phyloP scores from a whole-genome alignment of 805 yeast genomes.

The Phaffomyces antillensis region DNA sequence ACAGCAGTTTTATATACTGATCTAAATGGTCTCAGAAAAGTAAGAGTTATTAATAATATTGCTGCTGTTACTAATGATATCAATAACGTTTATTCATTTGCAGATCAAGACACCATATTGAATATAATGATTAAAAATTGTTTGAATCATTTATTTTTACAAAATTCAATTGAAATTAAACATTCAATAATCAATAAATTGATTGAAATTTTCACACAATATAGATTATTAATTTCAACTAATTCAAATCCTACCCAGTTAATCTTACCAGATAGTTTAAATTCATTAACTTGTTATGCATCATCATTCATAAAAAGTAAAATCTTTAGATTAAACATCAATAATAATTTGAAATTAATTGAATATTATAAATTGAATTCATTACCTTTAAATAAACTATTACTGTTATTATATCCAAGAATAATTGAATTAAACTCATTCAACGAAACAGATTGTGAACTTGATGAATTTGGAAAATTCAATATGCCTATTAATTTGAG shows the following conservation, averaged over 20 bases:
- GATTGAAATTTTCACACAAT: conserved; percentile 50
- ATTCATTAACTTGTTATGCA: conserved; percentile 59
- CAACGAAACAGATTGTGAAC: conserved; percentile 48
- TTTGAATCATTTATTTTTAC: conserved; percentile 31
- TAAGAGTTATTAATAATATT: conserved; percentile 80
- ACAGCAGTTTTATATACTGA: conserved; percentile 85
- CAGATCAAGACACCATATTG: conserved; percentile 64
- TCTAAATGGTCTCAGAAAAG: conserved; percentile 65
- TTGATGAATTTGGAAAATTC: conserved; percentile 35
- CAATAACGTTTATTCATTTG: conserved; percentile 67
- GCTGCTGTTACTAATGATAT: conserved; percentile 72
- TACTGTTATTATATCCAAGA: conserved; percentile 72
- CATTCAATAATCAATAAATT: conserved; percentile 46
- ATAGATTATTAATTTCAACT: conserved; percentile 41
- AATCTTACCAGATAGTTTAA: conserved; percentile 74
- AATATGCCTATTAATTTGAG: conserved; percentile 43
- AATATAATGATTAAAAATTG: conserved; percentile 48
- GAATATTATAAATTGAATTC: conserved; percentile 42
- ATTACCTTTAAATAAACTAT: conserved; percentile 48
- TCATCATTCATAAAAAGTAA: conserved; percentile 64
- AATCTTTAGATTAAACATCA: conserved; percentile 40
- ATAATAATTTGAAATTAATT: conserved; percentile 60
- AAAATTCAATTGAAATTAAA: conserved; percentile 41
- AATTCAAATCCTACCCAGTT: conserved; percentile 51
- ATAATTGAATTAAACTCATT: conserved; percentile 66